phyloP scores from a whole-genome alignment of 768 basidiomycete species.

The Agaricus blazei region DNA sequence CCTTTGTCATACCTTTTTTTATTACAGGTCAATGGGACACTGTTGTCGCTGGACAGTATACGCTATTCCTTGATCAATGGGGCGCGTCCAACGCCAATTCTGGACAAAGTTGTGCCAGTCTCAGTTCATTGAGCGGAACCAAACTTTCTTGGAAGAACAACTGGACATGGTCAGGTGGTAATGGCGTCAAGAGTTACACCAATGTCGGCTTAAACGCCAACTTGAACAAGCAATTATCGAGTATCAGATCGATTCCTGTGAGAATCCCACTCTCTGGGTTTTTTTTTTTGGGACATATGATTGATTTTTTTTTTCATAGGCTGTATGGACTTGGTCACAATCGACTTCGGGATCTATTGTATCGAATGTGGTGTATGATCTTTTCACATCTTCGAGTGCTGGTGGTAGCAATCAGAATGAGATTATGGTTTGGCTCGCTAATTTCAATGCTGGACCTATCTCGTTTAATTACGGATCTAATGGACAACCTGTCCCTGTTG shows the following conservation, averaged over 20 bases:
- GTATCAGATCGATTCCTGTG: slow-evolving; percentile 53
- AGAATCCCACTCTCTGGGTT: slow-evolving; percentile 12
- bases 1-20: background rate
- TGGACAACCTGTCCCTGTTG: slow-evolving; percentile 44
- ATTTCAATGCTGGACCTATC: slow-evolving; percentile 54
- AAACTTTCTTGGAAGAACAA: slow-evolving; percentile 45
- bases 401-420: slow-evolving; percentile 44
- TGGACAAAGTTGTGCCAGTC: slow-evolving; percentile 46
- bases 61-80: slow-evolving; percentile 47
- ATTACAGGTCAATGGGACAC: slow-evolving; percentile 47
- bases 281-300: no score
- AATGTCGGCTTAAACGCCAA: slow-evolving; percentile 48
- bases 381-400: slow-evolving; percentile 52
- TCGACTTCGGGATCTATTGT: slow-evolving; percentile 34
- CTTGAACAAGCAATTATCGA: slow-evolving; percentile 47
- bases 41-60: slow-evolving; percentile 40
- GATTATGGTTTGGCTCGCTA: slow-evolving; percentile 67
- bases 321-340: slow-evolving; percentile 56
- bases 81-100: slow-evolving; percentile 33
- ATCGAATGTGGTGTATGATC: slow-evolving; percentile 55
- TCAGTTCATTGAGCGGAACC: slow-evolving; percentile 36
- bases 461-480: slow-evolving; percentile 38
- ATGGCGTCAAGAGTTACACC: slow-evolving; percentile 55
- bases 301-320: slow-evolving; percentile 25
- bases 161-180: slow-evolving; percentile 51